A percentile compares a stretch with the other conserved stretches of the same genome.
These are phyloP conservation scores for Pelargonium fulgidum DNA, from an alignment of 441 rosid species.

Conservation along the genomic window DNA sequence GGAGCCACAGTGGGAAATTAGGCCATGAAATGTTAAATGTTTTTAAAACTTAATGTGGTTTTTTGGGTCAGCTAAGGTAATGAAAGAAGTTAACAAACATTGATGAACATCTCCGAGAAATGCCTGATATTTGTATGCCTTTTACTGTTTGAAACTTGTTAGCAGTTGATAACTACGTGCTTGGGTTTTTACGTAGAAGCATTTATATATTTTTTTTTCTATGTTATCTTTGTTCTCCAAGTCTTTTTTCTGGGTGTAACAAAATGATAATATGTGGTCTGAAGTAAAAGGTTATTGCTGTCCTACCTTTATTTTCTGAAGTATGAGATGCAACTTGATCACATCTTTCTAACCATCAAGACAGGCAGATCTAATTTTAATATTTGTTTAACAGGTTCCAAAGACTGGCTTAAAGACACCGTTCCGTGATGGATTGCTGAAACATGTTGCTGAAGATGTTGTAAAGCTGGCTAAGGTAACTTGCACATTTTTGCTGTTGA, in stretches of 20 bases:
- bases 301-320: conserved; percentile 7
- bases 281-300: background rate
- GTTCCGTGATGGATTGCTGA: conserved; percentile 73
- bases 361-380: conserved; percentile 16
- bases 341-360: conserved; percentile 11
- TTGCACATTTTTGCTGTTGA: conserved; percentile 8
- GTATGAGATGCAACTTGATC: conserved; percentile 8
- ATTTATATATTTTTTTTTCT: background rate
- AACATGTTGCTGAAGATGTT: conserved; percentile 84
- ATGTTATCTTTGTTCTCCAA: too few relatives aligned
- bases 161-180: too few relatives aligned
- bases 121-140: background rate
- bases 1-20: background rate
- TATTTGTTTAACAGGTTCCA: conserved; percentile 54
- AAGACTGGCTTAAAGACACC: conserved; percentile 79
- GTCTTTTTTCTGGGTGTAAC: background rate
- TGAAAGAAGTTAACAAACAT: background rate
- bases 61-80: background rate
- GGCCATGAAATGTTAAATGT: background rate
- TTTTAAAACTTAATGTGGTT: background rate
- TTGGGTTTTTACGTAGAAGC: background rate
- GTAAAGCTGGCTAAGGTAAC: conserved; percentile 73
- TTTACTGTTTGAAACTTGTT: background rate
- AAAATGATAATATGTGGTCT: conserved; percentile 9
- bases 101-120: background rate